Conservation (phyloP, 2,329 filamentous ascomycete genomes). For the Fusarium denticulatum region DNA sequence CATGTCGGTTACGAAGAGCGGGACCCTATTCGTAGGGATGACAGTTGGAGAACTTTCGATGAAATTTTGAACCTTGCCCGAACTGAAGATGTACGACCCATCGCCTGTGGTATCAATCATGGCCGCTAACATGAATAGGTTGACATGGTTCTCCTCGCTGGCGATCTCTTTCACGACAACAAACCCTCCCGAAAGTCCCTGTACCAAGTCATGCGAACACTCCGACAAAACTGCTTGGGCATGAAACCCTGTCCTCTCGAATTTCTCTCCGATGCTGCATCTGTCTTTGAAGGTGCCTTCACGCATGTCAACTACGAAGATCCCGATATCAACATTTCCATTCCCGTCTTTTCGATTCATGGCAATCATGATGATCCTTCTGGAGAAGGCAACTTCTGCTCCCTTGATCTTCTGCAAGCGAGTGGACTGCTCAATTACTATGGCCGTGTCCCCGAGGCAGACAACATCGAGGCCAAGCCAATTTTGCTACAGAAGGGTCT, state of each 20-base stretch:
- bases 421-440: slow-evolving; percentile 96
- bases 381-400: slow-evolving; percentile 92
- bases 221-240: slow-evolving; percentile 92
- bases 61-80: slow-evolving; percentile 92
- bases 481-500: slow-evolving; percentile 91
- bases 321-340: slow-evolving; percentile 94
- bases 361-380: slow-evolving; percentile 98
- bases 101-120: fast-evolving
- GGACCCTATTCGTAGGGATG: slow-evolving; percentile 92
- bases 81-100: slow-evolving; percentile 72
- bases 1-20: slow-evolving; percentile 98
- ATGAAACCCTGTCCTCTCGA: slow-evolving; percentile 96
- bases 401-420: slow-evolving; percentile 89
- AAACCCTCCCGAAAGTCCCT: slow-evolving; percentile 95
- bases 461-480: slow-evolving; percentile 93
- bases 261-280: slow-evolving; percentile 90
- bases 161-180: slow-evolving; percentile 98
- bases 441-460: slow-evolving; percentile 90
- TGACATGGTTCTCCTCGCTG: slow-evolving; percentile 95
- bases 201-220: slow-evolving; percentile 95
- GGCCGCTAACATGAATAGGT: slow-evolving; percentile 58
- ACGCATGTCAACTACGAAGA: slow-evolving; percentile 98
- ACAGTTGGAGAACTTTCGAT: slow-evolving; percentile 96
- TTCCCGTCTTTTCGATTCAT: slow-evolving; percentile 97
- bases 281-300: slow-evolving; percentile 90